Evolutionary conservation across 192 early-diverging fungal species (phyloP).

Genomic region (Oehlia diaphana): DNA sequence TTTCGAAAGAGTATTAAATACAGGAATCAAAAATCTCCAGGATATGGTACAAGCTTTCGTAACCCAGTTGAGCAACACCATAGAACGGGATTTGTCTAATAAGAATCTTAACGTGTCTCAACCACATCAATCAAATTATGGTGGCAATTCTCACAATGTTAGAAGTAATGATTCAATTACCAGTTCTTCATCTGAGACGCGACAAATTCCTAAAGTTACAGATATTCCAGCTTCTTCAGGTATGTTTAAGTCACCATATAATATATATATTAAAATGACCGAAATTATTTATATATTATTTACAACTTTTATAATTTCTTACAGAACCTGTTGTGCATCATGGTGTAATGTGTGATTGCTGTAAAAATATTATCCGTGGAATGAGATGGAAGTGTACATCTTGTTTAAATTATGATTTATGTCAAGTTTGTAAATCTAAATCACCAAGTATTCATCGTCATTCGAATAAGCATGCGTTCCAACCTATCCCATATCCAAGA

Average conservation of each 20-base stretch:
- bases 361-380: constrained; percentile 46
- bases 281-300: neutral
- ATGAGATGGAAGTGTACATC: constrained; percentile 55
- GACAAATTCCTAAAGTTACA: neutral
- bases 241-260: neutral
- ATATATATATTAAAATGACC: neutral
- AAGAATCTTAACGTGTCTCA: neutral
- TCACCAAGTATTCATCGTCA: constrained; percentile 30
- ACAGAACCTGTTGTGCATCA: constrained; percentile 32
- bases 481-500: constrained; percentile 32
- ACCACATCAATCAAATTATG: neutral
- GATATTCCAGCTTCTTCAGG: neutral
- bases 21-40: constrained; percentile 15
- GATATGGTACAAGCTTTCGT: constrained; percentile 23
- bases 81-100: constrained; percentile 14
- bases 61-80: neutral
- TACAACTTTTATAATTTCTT: neutral
- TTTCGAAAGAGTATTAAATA: constrained; percentile 18
- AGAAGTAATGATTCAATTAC: neutral
- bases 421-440: constrained; percentile 39
- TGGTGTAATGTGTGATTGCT: constrained; percentile 57
- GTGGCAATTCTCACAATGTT: too few species aligned
- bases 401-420: constrained; percentile 58
- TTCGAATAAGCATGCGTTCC: constrained; percentile 33
- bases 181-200: neutral